These are phyloP conservation scores for Bipolaris sorokiniana DNA, from an alignment of 2,329 filamentous ascomycete genomes.

Conservation along the genomic window DNA sequence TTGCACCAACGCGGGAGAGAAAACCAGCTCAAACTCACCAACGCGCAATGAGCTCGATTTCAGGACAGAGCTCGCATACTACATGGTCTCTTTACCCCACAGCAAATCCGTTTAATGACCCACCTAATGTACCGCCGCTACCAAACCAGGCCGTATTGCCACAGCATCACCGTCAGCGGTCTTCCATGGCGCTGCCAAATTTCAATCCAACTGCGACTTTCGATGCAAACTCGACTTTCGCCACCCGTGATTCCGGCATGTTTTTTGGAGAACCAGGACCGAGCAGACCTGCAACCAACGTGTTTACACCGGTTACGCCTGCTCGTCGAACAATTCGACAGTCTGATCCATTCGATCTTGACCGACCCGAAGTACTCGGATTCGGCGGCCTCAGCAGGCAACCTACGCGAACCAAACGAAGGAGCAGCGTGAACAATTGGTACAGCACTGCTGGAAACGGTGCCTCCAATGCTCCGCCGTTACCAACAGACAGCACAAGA, in stretches of 20 bases:
- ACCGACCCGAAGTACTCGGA: conserved; percentile 48
- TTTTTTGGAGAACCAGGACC: conserved; percentile 47
- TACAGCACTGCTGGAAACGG: conserved; percentile 11
- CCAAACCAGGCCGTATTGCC: conserved; percentile 33
- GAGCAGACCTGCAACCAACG: conserved; percentile 38
- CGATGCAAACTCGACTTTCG: conserved; percentile 30
- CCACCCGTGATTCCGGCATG: conserved; percentile 35
- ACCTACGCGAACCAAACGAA: conserved; percentile 33
- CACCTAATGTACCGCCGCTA: conserved; percentile 29
- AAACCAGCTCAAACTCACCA: conserved; percentile 30
- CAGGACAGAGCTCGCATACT: conserved; percentile 40
- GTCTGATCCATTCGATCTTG: conserved; percentile 51
- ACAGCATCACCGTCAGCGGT: conserved; percentile 27
- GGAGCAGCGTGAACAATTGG: conserved; percentile 42
- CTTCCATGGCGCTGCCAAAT: conserved; percentile 31
- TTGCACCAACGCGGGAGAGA: conserved; percentile 34
- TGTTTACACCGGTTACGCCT: conserved; percentile 27
- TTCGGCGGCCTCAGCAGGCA: conserved; percentile 40
- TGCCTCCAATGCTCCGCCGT: conserved; percentile 22
- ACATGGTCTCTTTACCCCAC: conserved; percentile 36
- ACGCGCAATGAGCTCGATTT: conserved; percentile 38
- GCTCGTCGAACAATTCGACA: conserved; percentile 41
- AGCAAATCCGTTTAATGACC: conserved; percentile 37
- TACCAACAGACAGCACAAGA: conserved; percentile 26
- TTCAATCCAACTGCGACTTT: conserved; percentile 18